Conservation (phyloP, 2,329 filamentous ascomycete species). For the Apiospora pterosperma region DNA sequence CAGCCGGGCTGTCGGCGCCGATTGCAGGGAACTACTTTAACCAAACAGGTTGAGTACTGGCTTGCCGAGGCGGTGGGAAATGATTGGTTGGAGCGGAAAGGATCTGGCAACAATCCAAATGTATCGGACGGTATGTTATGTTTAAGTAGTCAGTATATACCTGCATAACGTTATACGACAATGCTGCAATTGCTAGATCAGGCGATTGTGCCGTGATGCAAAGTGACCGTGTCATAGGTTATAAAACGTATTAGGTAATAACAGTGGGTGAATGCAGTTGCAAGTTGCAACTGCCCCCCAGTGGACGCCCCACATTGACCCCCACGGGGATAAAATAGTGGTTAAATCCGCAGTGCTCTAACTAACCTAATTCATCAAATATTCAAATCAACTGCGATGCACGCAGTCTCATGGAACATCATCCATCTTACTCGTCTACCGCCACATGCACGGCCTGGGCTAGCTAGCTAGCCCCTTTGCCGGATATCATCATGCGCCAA, state of each 20-base stretch:
- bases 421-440: background rate
- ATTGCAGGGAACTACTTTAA: slow-evolving; percentile 32
- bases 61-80: background rate
- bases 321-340: background rate
- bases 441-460: background rate
- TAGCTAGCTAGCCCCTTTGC: background rate
- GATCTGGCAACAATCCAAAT: background rate
- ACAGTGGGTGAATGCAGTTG: background rate
- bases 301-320: background rate
- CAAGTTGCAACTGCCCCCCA: background rate
- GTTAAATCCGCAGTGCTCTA: background rate
- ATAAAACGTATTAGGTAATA: too few species aligned
- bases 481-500: background rate
- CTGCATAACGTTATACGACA: too few species aligned
- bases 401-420: background rate
- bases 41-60: slow-evolving; percentile 22
- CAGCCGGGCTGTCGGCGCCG: slow-evolving; percentile 23
- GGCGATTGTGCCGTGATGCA: too few species aligned
- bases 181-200: too few species aligned
- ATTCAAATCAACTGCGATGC: background rate
- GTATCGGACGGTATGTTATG: too few species aligned
- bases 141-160: too few species aligned
- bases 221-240: too few species aligned
- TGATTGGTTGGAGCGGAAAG: too few species aligned
- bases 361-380: too few species aligned